Base-by-base conservation (phyloP, 2,329 filamentous ascomycete species). In the Cladosporium halotolerans region DNA sequence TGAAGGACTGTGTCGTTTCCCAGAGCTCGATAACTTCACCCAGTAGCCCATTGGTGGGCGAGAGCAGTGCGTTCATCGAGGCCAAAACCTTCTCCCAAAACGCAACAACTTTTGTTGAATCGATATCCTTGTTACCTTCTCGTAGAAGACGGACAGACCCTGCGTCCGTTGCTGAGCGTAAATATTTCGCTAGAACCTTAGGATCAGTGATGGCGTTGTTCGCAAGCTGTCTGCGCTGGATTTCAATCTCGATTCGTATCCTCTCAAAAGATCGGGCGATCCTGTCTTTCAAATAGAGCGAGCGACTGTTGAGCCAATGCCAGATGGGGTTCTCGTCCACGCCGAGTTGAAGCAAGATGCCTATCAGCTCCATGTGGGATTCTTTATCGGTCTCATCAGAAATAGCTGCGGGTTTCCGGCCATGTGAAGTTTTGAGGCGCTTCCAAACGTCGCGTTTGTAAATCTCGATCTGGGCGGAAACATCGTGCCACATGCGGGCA, bases 301-400 rank as follows among this genome's bases (percentile, higher is more conserved):
- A 95, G 43, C 89, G 84, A 64, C 89, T 96, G 52, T 92, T 76
- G 23, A 99, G 81, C 91, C 93, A 99, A 9, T 95, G 80, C 88
- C 89, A 96, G 57, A 99, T 95, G 1, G 93, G 93, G 63, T 95
- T 99, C 55, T 97, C 90, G 9, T 95, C 87, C 2, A 96, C 90
- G 6, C 93, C 95, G 16, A 99, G 76, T 69, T 99, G 92, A n/a
- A 99, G 74, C 50, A 99, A 77, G 34, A 96, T 77, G 18, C 84
- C 79, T 52, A 99, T 97, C 45, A 96, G 77, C 66, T 96, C 89
- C 82, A 96, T 89, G 64, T 96, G 87, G 67, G 96, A 89, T 65
- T 92, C 89, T 79, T 78, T 47, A 66, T 72, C 47, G 39, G 67
- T 65, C 63, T 74, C 68, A 9, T 66, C 64, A 2, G 59, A 52